Conservation (phyloP, 805 yeast species). For the Scheffersomyces amazonensis region DNA sequence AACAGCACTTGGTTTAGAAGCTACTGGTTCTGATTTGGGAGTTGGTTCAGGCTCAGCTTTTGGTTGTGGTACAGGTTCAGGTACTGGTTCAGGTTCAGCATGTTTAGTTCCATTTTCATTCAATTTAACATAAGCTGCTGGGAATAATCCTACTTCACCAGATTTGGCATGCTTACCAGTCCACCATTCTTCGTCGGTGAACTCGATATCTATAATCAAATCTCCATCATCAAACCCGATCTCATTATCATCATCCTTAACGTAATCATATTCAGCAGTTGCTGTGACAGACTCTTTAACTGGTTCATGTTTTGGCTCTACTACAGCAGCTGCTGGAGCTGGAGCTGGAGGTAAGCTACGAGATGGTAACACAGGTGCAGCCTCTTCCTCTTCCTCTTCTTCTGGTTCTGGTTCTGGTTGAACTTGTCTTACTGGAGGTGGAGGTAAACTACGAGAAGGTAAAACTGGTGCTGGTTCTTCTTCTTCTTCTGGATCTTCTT, state of each 20-base stretch:
- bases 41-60: slow-evolving; percentile 16
- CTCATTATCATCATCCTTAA: slow-evolving; percentile 74
- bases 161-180: slow-evolving; percentile 38
- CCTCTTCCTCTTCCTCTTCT: slow-evolving; percentile 24
- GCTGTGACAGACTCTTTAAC: slow-evolving; percentile 45
- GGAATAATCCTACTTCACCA: slow-evolving; percentile 54
- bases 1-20: slow-evolving; percentile 42
- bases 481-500: slow-evolving; percentile 11
- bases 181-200: slow-evolving; percentile 78
- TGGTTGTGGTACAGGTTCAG: slow-evolving; percentile 8
- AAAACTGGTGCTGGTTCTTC: slow-evolving; percentile 7
- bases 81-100: slow-evolving; percentile 7
- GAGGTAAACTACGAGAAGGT: slow-evolving; percentile 13
- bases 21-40: slow-evolving; percentile 13
- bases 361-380: slow-evolving; percentile 17
- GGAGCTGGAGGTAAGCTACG: slow-evolving; percentile 11
- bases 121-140: slow-evolving; percentile 49
- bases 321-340: slow-evolving; percentile 13
- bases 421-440: slow-evolving; percentile 13
- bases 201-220: slow-evolving; percentile 58
- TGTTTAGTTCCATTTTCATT: slow-evolving; percentile 19
- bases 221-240: slow-evolving; percentile 68
- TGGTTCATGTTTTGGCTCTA: slow-evolving; percentile 8
- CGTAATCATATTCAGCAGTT: slow-evolving; percentile 77
- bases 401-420: slow-evolving; percentile 10